These are phyloP conservation scores for Leccinum griseonigrum DNA, from an alignment of 1,284 basidiomycete genomes.

Conservation along the genomic window DNA sequence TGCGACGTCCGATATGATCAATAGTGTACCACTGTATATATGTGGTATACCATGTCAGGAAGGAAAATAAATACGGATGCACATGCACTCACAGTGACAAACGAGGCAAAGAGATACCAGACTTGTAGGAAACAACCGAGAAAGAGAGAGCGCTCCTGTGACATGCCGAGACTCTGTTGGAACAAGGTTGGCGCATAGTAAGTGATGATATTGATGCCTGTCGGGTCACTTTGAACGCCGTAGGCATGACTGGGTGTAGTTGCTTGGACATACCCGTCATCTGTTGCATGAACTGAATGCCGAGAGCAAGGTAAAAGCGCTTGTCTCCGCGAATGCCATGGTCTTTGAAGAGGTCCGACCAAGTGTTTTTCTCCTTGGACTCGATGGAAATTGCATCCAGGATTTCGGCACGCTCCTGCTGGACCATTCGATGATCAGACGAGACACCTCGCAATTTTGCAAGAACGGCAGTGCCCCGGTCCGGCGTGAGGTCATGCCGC, in stretches of 20 bases:
- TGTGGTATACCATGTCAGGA: not conserved
- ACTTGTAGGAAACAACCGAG: conserved; percentile 16
- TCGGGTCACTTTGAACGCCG: not conserved
- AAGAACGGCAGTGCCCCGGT: conserved; percentile 14
- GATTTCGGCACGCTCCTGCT: conserved; percentile 11
- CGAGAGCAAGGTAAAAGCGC: conserved; percentile 15
- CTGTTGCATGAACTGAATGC: conserved; percentile 19
- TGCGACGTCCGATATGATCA: conserved; percentile 17
- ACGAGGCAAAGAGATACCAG: conserved; percentile 16
- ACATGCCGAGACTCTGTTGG: conserved; percentile 14
- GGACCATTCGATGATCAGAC: conserved; percentile 7
- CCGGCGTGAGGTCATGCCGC: conserved; percentile 10
- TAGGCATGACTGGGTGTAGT: not conserved
- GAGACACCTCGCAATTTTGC: conserved; percentile 13
- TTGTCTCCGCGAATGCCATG: conserved; percentile 12
- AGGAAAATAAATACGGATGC: too few species aligned
- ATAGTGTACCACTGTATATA: conserved; percentile 14
- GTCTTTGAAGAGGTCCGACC: conserved; percentile 16
- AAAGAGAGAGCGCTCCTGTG: conserved; percentile 14
- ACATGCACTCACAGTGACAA: conserved; percentile 9
- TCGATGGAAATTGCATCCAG: conserved; percentile 13
- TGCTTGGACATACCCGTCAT: conserved; percentile 11
- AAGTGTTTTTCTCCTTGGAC: conserved; percentile 10
- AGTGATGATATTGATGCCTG: conserved; percentile 18
- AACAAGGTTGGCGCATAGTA: conserved; percentile 17